phyloP scores from a whole-genome alignment of 345 rosid species.

The Lumnitzera littorea region DNA sequence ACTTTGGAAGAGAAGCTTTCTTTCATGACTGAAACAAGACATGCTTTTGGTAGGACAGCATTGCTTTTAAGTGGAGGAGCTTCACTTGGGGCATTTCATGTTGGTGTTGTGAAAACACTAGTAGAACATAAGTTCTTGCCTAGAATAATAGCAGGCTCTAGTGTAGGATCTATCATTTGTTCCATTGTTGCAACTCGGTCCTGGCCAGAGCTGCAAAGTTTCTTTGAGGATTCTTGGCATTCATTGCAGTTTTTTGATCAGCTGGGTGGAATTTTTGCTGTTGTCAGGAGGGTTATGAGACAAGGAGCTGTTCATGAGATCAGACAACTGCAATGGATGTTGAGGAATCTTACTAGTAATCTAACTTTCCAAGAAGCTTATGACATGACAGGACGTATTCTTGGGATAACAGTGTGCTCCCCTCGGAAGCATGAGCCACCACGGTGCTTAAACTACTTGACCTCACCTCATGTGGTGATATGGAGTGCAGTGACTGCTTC shows the following conservation, averaged over 20 bases:
- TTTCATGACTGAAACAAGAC: constrained; percentile 97
- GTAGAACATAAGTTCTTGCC: constrained; percentile 91
- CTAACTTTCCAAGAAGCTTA: constrained; percentile 98
- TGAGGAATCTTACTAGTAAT: constrained; percentile 80
- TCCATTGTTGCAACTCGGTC: constrained; percentile 82
- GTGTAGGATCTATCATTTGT: constrained; percentile 94
- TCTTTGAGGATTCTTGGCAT: constrained; percentile 80
- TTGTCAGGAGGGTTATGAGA: constrained; percentile 77
- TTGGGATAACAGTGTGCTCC: constrained; percentile 94
- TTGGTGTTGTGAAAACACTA: constrained; percentile 82
- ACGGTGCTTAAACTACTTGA: constrained; percentile 92
- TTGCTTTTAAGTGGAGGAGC: constrained; percentile 98
- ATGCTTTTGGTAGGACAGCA: constrained; percentile 96
- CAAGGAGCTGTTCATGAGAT: constrained; percentile 94
- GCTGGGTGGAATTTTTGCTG: constrained; percentile 77
- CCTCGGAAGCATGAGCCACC: constrained; percentile 99
- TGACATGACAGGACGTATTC: constrained; percentile 89
- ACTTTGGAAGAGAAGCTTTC: constrained; percentile 87
- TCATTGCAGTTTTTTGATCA: constrained; percentile 92
- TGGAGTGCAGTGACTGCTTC: constrained; percentile 99
- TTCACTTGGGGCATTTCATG: constrained; percentile 91
- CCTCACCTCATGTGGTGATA: constrained; percentile 96
- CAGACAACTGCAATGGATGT: constrained; percentile 78
- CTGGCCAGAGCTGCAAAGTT: constrained; percentile 94
- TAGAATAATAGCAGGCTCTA: constrained; percentile 87